Conservation (phyloP, 1,284 basidiomycete genomes). For the Rhodotorula sp. region DNA sequence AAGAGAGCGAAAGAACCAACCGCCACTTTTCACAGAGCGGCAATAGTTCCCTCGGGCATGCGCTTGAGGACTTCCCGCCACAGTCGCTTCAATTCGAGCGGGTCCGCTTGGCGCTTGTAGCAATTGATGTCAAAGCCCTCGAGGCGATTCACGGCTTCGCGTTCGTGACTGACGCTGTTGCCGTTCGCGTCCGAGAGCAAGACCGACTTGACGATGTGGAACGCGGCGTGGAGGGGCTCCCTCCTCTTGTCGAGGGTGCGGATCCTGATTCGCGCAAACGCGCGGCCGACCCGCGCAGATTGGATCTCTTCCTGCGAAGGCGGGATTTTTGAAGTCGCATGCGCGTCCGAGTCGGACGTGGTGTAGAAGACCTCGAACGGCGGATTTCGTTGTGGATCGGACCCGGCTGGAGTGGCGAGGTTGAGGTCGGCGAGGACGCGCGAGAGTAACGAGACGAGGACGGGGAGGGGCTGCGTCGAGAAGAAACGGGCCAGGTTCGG, state of each 20-base stretch:
- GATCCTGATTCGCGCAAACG: constrained; percentile 23
- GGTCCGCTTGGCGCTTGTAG: constrained; percentile 33
- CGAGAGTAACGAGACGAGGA: constrained; percentile 16
- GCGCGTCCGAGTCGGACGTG: background rate
- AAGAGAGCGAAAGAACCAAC: background rate
- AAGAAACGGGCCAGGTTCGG: constrained; percentile 42
- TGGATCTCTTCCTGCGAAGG: constrained; percentile 2
- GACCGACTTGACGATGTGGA: constrained; percentile 19
- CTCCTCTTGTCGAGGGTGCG: constrained; percentile 19
- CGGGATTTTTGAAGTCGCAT: background rate
- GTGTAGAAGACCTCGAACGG: constrained; percentile 11
- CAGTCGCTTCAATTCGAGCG: constrained; percentile 37
- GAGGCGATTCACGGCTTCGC: background rate
- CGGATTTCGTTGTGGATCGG: background rate
- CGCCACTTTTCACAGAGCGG: background rate
- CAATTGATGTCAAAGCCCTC: constrained; percentile 32
- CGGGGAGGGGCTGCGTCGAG: constrained; percentile 21
- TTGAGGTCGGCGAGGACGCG: constrained; percentile 7
- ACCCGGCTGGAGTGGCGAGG: background rate
- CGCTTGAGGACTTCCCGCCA: constrained; percentile 25
- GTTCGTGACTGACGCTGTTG: constrained; percentile 10
- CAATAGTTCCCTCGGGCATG: constrained; percentile 17
- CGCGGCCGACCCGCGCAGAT: background rate
- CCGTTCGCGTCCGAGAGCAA: constrained; percentile 12
- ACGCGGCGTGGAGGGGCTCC: constrained; percentile 11